Evolutionary conservation across 148 eudicot species (phyloP).

Genomic region (Gaultheria prostrata): DNA sequence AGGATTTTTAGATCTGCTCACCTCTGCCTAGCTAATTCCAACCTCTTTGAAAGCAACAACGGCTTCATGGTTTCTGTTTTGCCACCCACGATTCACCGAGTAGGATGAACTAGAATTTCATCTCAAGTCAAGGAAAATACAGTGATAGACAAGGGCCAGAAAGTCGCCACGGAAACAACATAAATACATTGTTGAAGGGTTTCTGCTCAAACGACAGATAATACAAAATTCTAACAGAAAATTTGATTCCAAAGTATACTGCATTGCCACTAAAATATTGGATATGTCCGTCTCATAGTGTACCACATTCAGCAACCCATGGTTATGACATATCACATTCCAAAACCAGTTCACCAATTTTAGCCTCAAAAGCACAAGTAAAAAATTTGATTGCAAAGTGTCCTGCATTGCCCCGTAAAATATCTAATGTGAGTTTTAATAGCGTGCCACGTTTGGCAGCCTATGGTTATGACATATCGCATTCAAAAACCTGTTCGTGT

Average conservation of each 20-base stretch:
- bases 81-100: not conserved
- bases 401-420: not conserved
- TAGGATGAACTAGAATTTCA: not conserved
- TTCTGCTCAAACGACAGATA: not conserved
- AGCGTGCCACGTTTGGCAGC: not conserved
- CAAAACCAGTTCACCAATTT: not conserved
- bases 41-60: not conserved
- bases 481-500: not conserved
- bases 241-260: not conserved
- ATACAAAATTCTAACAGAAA: not conserved
- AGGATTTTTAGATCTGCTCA: not conserved
- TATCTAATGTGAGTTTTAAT: not conserved
- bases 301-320: not conserved
- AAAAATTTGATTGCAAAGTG: not conserved
- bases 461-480: not conserved
- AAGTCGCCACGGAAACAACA: not conserved
- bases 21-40: not conserved
- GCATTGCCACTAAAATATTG: not conserved
- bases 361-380: too few species aligned
- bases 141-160: not conserved
- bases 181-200: not conserved
- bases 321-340: not conserved
- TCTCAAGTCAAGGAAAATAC: not conserved
- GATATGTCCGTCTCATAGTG: not conserved
- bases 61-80: not conserved